Evolutionary conservation across 441 rosid species (phyloP).

Genomic region (Adansonia madagascariensis): DNA sequence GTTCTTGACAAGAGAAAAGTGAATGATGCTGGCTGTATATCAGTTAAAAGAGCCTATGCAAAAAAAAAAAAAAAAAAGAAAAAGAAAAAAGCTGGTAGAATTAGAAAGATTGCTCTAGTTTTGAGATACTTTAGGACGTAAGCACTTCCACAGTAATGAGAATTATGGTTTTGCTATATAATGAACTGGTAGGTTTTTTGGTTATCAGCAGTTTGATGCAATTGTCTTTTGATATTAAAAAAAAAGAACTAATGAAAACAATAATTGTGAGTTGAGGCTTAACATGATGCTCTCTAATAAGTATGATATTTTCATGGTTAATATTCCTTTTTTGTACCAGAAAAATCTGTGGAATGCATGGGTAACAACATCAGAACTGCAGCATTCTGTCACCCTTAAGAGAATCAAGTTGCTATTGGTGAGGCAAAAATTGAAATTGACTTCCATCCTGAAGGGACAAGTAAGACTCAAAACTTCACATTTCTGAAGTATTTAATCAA

Average conservation of each 20-base stretch:
- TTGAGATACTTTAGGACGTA: not conserved
- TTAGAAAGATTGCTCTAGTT: not conserved
- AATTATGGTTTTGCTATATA: too few relatives aligned
- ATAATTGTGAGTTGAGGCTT: not conserved
- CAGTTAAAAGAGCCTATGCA: not conserved
- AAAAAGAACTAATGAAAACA: not conserved
- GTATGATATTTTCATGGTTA: constrained; percentile 7
- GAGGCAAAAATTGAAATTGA: constrained; percentile 64
- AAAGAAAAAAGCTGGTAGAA: not conserved
- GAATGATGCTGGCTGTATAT: not conserved
- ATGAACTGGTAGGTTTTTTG: too few relatives aligned
- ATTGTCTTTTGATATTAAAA: too few relatives aligned
- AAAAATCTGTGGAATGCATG: constrained; percentile 70
- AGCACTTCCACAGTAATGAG: not conserved
- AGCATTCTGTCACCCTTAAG: constrained; percentile 61
- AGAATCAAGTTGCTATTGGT: constrained; percentile 64
- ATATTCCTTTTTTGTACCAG: constrained; percentile 38
- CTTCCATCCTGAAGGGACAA: constrained; percentile 65
- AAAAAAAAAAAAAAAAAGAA: not conserved
- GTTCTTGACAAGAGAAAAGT: not conserved
- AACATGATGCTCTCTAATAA: not conserved
- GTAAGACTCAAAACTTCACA: constrained; percentile 42
- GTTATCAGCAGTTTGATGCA: too few relatives aligned
- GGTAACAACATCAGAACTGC: constrained; percentile 64
- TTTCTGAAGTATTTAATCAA: constrained; percentile 8